phyloP scores from a whole-genome alignment of 805 yeast species.

The Starmera amethionina region DNA sequence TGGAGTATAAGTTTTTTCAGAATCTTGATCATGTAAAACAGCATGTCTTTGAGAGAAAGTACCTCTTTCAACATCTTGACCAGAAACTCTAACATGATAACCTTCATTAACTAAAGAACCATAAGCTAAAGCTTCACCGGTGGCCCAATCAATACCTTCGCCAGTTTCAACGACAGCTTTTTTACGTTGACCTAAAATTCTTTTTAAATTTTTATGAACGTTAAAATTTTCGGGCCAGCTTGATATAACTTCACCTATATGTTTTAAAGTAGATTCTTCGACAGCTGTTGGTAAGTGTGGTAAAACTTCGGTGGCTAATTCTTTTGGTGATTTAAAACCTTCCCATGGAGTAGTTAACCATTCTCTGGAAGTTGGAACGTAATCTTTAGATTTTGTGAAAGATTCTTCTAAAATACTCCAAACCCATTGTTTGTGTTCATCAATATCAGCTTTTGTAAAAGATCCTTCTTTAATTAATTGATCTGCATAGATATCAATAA shows the following conservation, averaged over 20 bases:
- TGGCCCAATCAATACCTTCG: conserved; percentile 96
- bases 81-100: conserved; percentile 92
- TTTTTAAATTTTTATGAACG: conserved; percentile 90
- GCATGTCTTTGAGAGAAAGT: conserved; percentile 99
- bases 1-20: conserved; percentile 79
- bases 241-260: conserved; percentile 70
- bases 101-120: conserved; percentile 92
- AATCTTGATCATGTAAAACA: conserved; percentile 90
- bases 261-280: conserved; percentile 56
- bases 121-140: conserved; percentile 98
- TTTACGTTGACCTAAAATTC: conserved; percentile 82
- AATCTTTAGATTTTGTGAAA: conserved; percentile 79
- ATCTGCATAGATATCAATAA: conserved; percentile 75
- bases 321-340: conserved; percentile 95
- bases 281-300: conserved; percentile 96
- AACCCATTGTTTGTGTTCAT: conserved; percentile 96
- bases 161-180: conserved; percentile 74
- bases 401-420: conserved; percentile 92
- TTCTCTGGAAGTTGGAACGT: conserved; percentile 85
- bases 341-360: conserved; percentile 99
- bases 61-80: conserved; percentile 99
- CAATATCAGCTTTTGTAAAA: conserved; percentile 82
- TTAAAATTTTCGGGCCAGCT: conserved; percentile 82
- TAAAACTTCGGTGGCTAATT: conserved; percentile 87
- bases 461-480: conserved; percentile 79